Base-by-base conservation (phyloP, 208 protist species). In the Wallacemonas sp. region DNA sequence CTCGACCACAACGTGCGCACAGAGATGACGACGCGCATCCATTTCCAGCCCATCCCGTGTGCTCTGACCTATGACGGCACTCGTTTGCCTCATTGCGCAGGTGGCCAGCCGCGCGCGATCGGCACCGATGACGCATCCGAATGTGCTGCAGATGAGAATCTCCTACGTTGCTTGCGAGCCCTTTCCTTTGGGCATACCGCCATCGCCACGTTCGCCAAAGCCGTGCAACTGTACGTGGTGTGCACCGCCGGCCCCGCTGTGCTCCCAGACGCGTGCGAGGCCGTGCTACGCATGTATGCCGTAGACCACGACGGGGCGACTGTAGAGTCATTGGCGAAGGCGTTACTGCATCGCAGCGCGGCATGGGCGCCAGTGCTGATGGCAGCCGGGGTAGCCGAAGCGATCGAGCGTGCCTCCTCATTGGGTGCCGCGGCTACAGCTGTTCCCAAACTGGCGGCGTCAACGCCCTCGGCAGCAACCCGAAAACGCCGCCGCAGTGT, bases 21-120 rank as follows among this genome's bases (percentile, higher is more conserved):
- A 8, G 39, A 53, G 3, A 62, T 66, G 17, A 58, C 65, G n/a
- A 68, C 67, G 38, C 72, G 79, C 31, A 67, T 95, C 17, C 79
- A 92, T 46, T 90, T 92, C 62, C 89, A 95, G 69, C 80, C 83
- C 8, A 66, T 91, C 8, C 86, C 89, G 22, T 84, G 45, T 47
- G 34, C 51, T 33, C 8, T 82, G 62, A 26, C 28, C 26, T 53
- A 72, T 61, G 30, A 64, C 49, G 44, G 33, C 28, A 27, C 36
- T 30, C 34, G 33, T 17, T 30, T 80, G n/a, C n/a, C n/a, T n/a
- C n/a, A n/a, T n/a, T n/a, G n/a, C n/a, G n/a, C n/a, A n/a, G n/a
- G n/a, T n/a, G n/a, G n/a, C n/a, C n/a, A n/a, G n/a, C n/a, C n/a
- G n/a, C n/a, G n/a, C n/a, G n/a, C n/a, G n/a, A n/a, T n/a, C n/a